Percentiles rank a stretch among this genome's conserved stretches.
These are phyloP conservation scores for Huntiella decipiens DNA, from an alignment of 2,329 filamentous ascomycete species.

Conservation along the genomic window DNA sequence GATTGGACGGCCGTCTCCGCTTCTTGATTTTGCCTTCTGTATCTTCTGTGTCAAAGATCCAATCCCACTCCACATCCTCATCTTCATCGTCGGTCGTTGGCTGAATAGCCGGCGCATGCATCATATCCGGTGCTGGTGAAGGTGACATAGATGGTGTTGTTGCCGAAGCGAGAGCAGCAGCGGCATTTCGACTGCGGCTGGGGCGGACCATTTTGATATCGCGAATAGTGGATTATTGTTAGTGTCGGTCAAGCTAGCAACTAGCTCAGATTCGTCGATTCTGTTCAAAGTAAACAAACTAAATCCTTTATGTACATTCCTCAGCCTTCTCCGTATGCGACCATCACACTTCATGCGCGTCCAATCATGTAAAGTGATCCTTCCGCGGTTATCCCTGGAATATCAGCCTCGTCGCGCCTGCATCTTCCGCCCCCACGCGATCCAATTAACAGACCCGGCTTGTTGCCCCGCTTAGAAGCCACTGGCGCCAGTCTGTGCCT, in stretches of 20 bases:
- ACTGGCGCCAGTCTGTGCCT: too few relatives aligned
- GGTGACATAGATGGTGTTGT: background rate
- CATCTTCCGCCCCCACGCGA: background rate
- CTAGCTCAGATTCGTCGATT: background rate
- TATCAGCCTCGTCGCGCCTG: conserved; percentile 6
- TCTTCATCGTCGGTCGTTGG: conserved; percentile 4
- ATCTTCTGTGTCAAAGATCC: conserved; percentile 11
- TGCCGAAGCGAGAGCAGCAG: background rate
- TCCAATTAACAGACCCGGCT: conserved; percentile 4
- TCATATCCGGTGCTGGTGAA: background rate
- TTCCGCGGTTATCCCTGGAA: background rate
- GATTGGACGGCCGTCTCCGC: conserved; percentile 21
- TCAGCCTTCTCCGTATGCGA: background rate
- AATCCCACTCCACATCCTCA: conserved; percentile 11
- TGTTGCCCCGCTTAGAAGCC: too few relatives aligned
- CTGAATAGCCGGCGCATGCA: background rate
- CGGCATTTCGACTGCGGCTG: conserved; percentile 8
- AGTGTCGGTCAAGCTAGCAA: too few relatives aligned
- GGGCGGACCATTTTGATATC: conserved; percentile 6
- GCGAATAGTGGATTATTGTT: background rate
- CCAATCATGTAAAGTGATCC: conserved; percentile 1
- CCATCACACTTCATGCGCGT: background rate
- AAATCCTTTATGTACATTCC: background rate
- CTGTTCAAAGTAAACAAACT: background rate
- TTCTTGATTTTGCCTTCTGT: conserved; percentile 16